A percentile compares a stretch with the other conserved stretches of the same genome.
These are phyloP conservation scores for Citrullus mucosospermus DNA, from an alignment of 306 rosid species.

Conservation along the genomic window DNA sequence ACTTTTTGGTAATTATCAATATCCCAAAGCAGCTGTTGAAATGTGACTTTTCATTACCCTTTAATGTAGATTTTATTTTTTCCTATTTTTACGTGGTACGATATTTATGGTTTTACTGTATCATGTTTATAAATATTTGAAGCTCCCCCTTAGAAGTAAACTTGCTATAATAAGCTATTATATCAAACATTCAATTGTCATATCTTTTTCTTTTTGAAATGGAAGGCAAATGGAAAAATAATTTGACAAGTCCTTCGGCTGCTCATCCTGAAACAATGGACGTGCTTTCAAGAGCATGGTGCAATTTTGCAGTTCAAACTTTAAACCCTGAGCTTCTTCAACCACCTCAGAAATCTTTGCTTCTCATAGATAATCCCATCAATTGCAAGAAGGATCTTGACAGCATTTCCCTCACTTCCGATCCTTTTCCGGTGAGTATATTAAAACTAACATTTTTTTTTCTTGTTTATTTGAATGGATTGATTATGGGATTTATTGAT, in stretches of 20 bases:
- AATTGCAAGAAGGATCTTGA: slow-evolving; percentile 8
- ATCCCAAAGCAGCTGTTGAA: background rate
- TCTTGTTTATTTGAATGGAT: background rate
- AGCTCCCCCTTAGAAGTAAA: background rate
- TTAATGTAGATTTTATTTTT: background rate
- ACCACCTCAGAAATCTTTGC: slow-evolving; percentile 18
- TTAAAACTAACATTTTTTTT: no score
- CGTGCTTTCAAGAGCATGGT: slow-evolving; percentile 79
- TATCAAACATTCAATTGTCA: no score
- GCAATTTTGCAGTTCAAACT: slow-evolving; percentile 80
- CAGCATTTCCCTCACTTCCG: slow-evolving; percentile 1
- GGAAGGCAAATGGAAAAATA: slow-evolving; percentile 37
- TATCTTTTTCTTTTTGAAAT: background rate
- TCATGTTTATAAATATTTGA: background rate
- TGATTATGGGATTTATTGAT: background rate
- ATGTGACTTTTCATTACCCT: background rate
- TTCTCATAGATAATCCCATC: slow-evolving; percentile 32
- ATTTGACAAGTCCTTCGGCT: slow-evolving; percentile 51
- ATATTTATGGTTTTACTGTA: background rate
- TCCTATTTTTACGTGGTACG: background rate
- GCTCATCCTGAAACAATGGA: slow-evolving; percentile 88
- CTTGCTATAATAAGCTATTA: background rate
- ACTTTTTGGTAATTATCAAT: background rate
- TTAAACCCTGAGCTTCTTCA: slow-evolving; percentile 39
- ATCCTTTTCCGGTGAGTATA: slow-evolving; percentile 28